These are phyloP conservation scores for Flaveria ramosissima DNA, from an alignment of 129 eudicot species.

Conservation along the genomic window DNA sequence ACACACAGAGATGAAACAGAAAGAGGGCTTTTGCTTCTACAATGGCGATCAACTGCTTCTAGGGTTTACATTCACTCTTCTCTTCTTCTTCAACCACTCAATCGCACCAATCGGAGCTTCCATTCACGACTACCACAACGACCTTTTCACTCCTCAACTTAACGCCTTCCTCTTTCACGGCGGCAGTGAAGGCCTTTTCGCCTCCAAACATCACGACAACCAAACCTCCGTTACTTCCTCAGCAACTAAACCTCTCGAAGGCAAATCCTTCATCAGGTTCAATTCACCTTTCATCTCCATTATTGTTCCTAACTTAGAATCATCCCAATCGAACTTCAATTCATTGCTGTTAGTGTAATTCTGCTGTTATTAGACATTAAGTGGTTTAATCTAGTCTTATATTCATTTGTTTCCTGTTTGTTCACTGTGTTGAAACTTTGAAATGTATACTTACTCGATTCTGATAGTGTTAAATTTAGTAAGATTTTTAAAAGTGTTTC, in stretches of 20 bases:
- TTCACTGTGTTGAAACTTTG: background rate
- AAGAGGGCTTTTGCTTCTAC: slow-evolving; percentile 15
- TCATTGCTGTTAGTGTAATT: too few relatives aligned
- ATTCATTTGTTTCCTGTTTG: background rate
- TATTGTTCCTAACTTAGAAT: too few relatives aligned
- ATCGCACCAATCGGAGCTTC: slow-evolving; percentile 40
- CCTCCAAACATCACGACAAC: slow-evolving; percentile 46
- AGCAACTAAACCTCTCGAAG: slow-evolving; percentile 38
- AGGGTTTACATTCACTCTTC: slow-evolving; percentile 28
- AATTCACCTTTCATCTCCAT: background rate
- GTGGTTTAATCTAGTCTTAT: background rate
- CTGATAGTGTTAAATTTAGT: background rate
- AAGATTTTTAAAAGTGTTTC: background rate
- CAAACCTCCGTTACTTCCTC: slow-evolving; percentile 22
- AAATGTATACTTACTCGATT: slow-evolving; percentile 1
- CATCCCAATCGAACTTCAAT: background rate
- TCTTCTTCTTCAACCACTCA: slow-evolving; percentile 23
- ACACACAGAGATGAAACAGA: slow-evolving; percentile 22
- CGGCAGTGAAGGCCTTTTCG: slow-evolving; percentile 74
- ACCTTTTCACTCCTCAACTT: slow-evolving; percentile 48
- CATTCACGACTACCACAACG: slow-evolving; percentile 56
- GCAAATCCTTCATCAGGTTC: slow-evolving; percentile 70
- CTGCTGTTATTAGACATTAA: background rate
- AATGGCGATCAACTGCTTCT: slow-evolving; percentile 14
- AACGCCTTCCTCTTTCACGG: slow-evolving; percentile 76